A percentile compares a stretch with the other conserved stretches of the same genome.
Conservation (phyloP, 441 rosid species). For the Capsella rubella region DNA sequence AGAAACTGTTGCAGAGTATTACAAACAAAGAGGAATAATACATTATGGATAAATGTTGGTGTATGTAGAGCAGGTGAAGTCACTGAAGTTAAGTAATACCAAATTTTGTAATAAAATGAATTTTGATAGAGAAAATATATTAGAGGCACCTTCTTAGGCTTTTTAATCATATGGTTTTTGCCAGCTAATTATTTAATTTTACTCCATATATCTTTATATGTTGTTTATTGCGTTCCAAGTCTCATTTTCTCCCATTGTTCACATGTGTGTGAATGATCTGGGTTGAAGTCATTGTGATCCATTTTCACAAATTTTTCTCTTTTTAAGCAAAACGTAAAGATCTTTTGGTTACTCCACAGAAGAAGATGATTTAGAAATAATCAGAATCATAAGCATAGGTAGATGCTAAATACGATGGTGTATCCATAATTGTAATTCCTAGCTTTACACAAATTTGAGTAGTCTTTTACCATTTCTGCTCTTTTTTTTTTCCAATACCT, state of each 20-base stretch:
- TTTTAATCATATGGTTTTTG: no score
- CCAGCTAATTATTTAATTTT: no score
- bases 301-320: no score
- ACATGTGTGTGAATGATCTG: no score
- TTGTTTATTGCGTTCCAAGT: no score
- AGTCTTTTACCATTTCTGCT: not conserved
- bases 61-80: conserved; percentile 76
- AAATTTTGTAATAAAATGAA: not conserved
- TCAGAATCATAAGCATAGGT: not conserved
- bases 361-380: not conserved
- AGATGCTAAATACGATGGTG: not conserved
- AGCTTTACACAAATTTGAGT: not conserved
- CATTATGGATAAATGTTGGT: conserved; percentile 70
- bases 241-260: no score
- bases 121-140: not conserved
- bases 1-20: conserved; percentile 87
- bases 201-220: no score
- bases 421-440: not conserved
- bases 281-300: no score
- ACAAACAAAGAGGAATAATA: conserved; percentile 59
- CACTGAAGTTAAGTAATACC: conserved; percentile 58
- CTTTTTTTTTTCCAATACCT: not conserved
- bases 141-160: not conserved
- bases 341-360: not conserved
- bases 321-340: not conserved